These are phyloP conservation scores for Acanthamoeba healyi DNA, from an alignment of 208 protist genomes.

Conservation along the genomic window DNA sequence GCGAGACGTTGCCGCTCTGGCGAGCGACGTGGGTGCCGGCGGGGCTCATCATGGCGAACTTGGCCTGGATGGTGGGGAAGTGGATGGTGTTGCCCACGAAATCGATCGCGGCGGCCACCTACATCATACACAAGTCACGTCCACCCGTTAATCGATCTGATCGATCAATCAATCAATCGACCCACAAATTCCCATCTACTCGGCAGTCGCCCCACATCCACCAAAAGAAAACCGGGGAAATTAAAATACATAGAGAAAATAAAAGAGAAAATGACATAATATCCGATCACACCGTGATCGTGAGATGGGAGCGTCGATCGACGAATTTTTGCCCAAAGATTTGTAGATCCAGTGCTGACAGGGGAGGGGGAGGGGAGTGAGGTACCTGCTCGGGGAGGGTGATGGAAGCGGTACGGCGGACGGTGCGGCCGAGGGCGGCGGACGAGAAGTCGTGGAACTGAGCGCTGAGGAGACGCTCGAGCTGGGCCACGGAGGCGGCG, in stretches of 20 bases:
- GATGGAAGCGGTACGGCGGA: neutral
- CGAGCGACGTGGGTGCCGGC: neutral
- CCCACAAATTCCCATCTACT: no score
- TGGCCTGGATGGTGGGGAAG: conserved; percentile 32
- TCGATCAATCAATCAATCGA: no score
- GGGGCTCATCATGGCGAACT: neutral
- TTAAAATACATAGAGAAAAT: no score
- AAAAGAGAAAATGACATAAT: no score
- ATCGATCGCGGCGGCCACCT: conserved; percentile 49
- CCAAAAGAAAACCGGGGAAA: no score
- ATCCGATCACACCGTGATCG: no score
- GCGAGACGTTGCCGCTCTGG: conserved; percentile 6
- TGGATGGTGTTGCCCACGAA: conserved; percentile 62
- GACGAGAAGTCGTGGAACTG: conserved; percentile 55
- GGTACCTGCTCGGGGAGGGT: neutral
- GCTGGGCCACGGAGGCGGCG: neutral
- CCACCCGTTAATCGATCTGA: no score
- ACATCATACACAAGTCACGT: neutral
- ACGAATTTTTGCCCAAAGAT: no score
- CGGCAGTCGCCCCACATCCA: no score
- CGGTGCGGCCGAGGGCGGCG: neutral
- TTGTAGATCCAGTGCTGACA: neutral
- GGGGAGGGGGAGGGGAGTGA: neutral
- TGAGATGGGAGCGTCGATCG: no score
- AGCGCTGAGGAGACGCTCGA: neutral